Conservation (phyloP, 1,284 basidiomycete species). For the Puccinia horiana region DNA sequence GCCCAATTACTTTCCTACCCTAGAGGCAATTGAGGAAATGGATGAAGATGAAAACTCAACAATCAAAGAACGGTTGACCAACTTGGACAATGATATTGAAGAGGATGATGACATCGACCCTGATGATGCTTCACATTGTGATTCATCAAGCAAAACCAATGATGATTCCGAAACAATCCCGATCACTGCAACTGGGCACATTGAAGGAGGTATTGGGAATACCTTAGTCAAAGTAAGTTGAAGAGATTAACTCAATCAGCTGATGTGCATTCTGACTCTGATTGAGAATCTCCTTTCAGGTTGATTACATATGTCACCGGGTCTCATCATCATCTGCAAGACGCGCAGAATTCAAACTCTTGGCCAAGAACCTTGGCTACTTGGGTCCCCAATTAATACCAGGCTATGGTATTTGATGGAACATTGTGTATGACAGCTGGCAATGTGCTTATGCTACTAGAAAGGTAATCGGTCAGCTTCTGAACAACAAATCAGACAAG, state of each 20-base stretch:
- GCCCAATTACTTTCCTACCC: background rate
- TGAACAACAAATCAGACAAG: background rate
- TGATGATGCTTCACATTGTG: no score
- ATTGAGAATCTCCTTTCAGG: background rate
- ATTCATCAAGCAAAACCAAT: no score
- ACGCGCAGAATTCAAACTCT: background rate
- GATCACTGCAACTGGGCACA: background rate
- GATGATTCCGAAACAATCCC: background rate
- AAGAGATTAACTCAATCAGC: no score
- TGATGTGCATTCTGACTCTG: no score
- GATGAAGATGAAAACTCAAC: background rate
- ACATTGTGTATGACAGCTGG: background rate
- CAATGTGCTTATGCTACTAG: no score
- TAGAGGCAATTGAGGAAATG: background rate
- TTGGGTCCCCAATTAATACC: background rate
- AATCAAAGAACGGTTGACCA: background rate
- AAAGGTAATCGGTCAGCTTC: background rate
- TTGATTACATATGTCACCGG: background rate
- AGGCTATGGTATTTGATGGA: background rate
- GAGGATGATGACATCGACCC: background rate
- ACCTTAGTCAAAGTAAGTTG: no score
- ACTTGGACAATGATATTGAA: no score
- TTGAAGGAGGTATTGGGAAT: background rate
- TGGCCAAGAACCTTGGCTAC: background rate
- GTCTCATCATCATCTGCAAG: background rate